Evolutionary conservation across 1,284 basidiomycete genomes (phyloP), one percentile per base, ranked within the genome.

Genomic region (Testicularia cyperi): DNA sequence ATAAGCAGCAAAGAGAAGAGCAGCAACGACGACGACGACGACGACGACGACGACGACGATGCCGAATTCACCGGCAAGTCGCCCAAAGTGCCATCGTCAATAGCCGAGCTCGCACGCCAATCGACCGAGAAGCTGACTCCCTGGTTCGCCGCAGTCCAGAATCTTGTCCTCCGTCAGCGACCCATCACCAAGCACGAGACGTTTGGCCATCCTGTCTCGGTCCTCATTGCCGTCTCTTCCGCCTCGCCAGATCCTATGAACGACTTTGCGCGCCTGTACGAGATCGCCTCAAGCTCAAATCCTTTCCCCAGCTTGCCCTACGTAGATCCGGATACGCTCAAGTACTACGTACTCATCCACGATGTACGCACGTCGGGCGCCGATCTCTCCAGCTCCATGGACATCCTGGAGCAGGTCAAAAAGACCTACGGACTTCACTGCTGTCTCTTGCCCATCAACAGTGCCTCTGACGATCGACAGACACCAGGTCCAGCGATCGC

Each of bases 341-440:
- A 70, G 33, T 74, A 71, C 46, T 75, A 75, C 20, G 47, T 75
- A 6, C 53, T 75, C 12, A 39, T 75, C 6, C 72, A 75, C 38
- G 73, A 75, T 30, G 46, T 56, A 2, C 37, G 51, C 15, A 47
- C 51, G 4, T 52, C 55, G 9, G 65, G 68, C 5, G 6, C 39
- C 3, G 72, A 75, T 31, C 47, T 71, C 3, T n/a, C 34, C 12
- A 42, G 51, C 7, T 71, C 70, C 1, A 51, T 60, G 27, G 55
- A 56, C 21, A 40, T 77, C 4, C 36, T 77, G 6, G 70, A 74
- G 13, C 54, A 66, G 18, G 49, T 77, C 31, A 67, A 68, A 12
- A 62, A 51, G 44, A 67, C 65, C 13, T 77, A 77, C 43, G 75
- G 75, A 6, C 28, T 77, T 1, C 68, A 77, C 32, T 75, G 69